Base-by-base conservation (phyloP, 768 basidiomycete genomes). In the Mycena filopes region DNA sequence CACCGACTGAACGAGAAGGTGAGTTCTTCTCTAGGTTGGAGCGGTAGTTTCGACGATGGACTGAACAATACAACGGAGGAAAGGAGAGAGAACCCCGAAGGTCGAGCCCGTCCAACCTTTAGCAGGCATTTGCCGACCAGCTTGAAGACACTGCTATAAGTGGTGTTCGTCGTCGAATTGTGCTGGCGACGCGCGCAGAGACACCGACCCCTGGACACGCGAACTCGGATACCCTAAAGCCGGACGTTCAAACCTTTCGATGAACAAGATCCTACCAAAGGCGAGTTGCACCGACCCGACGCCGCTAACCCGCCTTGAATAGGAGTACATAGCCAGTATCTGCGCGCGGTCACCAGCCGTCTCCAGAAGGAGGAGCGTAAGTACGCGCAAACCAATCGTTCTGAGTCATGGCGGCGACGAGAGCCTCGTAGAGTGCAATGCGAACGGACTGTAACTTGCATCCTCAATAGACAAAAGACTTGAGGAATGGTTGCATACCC, bases 341-440 rank as follows among this genome's bases (percentile, higher is more conserved):
- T 55, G 28, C 7, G 25, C 21, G 20, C 48, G 48, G 13, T 66
- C 55, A 10, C 55, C 3, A 7, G 31, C 18, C 13, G 54, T 23
- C 55, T 67, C 66, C 43, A 70, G 41, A 55, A 31, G 23, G 29
- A 57, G 58, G n/a, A 71, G n/a, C n/a, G n/a, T n/a, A n/a, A n/a
- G 26, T 16, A n/a, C n/a, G 42, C 21, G 42, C 65, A 41, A 65
- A 28, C 12, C 7, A 10, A 23, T 25, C 42, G 23, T 12, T 10
- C 12, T 9, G n/a, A 67, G 71, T 71, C 41, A 55, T 46, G 16
- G 23, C 16, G 23, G 61, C 62, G 2, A 71, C 41, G n/a, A 73
- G 16, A 11, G 66, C 47, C 50, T 73, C 66, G 49, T 68, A 60
- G 2, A 73, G 47, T n/a, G 36, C 60, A 38, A 67, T 62, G 28